A percentile compares a stretch with the other conserved stretches of the same genome.
These are phyloP conservation scores for Fraxinus dipetala DNA, from an alignment of 305 asterid genomes.

Conservation along the genomic window DNA sequence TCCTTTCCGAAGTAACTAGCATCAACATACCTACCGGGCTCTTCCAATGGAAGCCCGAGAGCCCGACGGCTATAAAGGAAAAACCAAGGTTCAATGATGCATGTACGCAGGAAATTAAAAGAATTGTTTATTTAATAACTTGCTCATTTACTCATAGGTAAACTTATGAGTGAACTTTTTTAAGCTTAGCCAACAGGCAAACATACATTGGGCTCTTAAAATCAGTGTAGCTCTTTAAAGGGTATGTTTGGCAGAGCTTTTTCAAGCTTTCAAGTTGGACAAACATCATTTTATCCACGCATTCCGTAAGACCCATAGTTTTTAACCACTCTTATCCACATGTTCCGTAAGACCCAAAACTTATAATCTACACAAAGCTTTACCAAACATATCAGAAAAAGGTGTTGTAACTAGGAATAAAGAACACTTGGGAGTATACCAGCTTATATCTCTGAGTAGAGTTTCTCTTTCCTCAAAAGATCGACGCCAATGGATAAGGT, in stretches of 20 bases:
- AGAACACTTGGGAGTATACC: constrained; percentile 35
- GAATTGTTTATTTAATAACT: background rate
- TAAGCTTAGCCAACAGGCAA: background rate
- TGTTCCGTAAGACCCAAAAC: background rate
- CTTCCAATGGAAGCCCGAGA: constrained; percentile 86
- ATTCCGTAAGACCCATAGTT: background rate
- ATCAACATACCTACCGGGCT: constrained; percentile 79
- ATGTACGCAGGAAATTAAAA: background rate
- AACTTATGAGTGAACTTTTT: background rate
- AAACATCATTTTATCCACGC: background rate
- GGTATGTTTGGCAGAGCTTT: background rate
- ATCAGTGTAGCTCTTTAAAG: background rate
- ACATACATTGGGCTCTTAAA: background rate
- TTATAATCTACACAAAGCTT: background rate
- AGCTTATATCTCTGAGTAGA: constrained; percentile 85
- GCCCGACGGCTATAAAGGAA: constrained; percentile 71
- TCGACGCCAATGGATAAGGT: constrained; percentile 90
- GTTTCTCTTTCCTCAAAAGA: constrained; percentile 96
- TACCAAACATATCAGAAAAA: background rate
- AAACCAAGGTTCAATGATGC: background rate
- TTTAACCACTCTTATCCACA: background rate
- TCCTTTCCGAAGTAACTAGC: constrained; percentile 73
- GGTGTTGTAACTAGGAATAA: background rate
- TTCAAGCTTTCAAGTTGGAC: background rate
- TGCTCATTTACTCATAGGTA: background rate